Percentiles rank a stretch among this genome's conserved stretches.
Conservation (phyloP, 139 green algal species). For the Chlamydomonas incerta region DNA sequence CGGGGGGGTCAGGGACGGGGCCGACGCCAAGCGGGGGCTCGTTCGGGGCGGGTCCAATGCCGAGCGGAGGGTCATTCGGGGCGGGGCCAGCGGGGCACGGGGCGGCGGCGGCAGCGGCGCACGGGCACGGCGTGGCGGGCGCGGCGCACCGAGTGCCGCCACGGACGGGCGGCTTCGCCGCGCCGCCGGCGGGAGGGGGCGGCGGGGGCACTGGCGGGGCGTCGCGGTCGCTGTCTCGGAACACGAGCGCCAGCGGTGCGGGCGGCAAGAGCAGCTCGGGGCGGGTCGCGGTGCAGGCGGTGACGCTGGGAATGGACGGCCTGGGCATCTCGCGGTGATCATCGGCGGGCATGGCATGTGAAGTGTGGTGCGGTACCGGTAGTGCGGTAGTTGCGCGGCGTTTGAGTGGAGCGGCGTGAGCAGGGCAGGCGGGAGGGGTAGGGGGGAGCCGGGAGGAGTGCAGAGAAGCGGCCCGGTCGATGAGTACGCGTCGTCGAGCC, state of each 20-base stretch:
- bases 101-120: not conserved
- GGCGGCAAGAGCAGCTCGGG: constrained; percentile 72
- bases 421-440: too few species aligned
- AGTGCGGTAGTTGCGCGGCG: too few species aligned
- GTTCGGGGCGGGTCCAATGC: too few species aligned
- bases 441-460: too few species aligned
- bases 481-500: too few species aligned
- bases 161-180: constrained; percentile 25
- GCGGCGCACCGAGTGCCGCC: constrained; percentile 7
- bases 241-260: not conserved
- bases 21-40: too few species aligned
- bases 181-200: not conserved
- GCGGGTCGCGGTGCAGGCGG: constrained; percentile 64
- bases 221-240: not conserved
- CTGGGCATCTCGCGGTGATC: constrained; percentile 53
- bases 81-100: not conserved
- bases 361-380: too few species aligned
- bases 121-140: not conserved
- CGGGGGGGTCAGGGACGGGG: too few species aligned
- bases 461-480: too few species aligned
- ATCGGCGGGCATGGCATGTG: too few species aligned
- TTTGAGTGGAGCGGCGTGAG: too few species aligned
- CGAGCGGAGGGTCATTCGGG: not conserved
- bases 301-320: constrained; percentile 88
- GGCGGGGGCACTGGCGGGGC: not conserved